Evolutionary conservation across 2,329 filamentous ascomycete species (phyloP).

Genomic region (Colletotrichum scovillei): DNA sequence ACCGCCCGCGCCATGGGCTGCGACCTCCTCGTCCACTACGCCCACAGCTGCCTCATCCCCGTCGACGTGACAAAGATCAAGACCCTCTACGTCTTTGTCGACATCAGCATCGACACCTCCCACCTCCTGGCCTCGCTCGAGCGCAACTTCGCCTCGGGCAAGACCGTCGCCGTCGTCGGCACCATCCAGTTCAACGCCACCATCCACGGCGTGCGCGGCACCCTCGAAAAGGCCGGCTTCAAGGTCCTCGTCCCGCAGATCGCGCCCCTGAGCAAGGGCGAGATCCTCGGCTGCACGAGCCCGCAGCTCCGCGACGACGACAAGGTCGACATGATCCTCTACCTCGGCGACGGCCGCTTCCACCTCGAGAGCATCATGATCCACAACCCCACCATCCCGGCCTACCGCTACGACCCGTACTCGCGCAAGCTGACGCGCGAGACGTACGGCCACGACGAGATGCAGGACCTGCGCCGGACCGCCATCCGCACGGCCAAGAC

Average conservation of each 20-base stretch:
- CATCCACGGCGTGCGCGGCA: slow-evolving; percentile 83
- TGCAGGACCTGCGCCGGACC: slow-evolving; percentile 81
- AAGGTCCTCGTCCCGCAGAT: slow-evolving; percentile 91
- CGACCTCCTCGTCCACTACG: slow-evolving; percentile 95
- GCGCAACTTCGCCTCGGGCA: slow-evolving; percentile 86
- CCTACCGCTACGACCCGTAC: slow-evolving; percentile 97
- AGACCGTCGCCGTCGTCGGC: slow-evolving; percentile 91
- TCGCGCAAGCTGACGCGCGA: slow-evolving; percentile 91
- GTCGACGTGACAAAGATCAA: slow-evolving; percentile 97
- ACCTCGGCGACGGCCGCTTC: slow-evolving; percentile 92
- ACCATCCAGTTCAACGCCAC: slow-evolving; percentile 99
- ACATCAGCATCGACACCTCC: slow-evolving; percentile 92
- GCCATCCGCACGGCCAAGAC: slow-evolving; percentile 81
- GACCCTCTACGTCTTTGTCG: slow-evolving; percentile 97
- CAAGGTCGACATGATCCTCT: slow-evolving; percentile 81
- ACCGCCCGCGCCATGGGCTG: slow-evolving; percentile 94
- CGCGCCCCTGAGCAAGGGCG: slow-evolving; percentile 89
- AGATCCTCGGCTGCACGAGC: slow-evolving; percentile 97
- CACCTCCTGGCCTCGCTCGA: slow-evolving; percentile 89
- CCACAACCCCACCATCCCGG: slow-evolving; percentile 89
- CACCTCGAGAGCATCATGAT: slow-evolving; percentile 99
- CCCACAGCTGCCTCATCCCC: slow-evolving; percentile 95
- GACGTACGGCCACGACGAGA: slow-evolving; percentile 90
- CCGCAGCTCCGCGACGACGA: slow-evolving; percentile 72
- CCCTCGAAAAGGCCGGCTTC: slow-evolving; percentile 87